These are phyloP conservation scores for Leishmania mexicana DNA, from an alignment of 208 protist species.

Conservation along the genomic window DNA sequence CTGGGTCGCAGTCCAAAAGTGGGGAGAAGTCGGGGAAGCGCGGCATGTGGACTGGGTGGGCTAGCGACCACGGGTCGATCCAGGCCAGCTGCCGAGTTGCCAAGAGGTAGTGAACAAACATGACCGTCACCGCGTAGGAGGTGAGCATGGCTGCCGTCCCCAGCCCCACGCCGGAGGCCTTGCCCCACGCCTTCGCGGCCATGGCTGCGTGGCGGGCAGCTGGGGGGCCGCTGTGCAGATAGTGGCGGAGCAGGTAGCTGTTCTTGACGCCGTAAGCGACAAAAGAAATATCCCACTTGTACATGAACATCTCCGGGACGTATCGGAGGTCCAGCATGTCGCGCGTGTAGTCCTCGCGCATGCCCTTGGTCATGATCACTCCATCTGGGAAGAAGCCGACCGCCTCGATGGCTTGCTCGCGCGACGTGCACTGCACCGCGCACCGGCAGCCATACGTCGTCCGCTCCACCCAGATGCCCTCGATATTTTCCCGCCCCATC, in stretches of 20 bases:
- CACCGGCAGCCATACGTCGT: conserved; percentile 86
- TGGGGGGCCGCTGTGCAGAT: conserved; percentile 67
- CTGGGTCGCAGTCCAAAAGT: conserved; percentile 70
- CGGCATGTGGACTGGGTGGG: conserved; percentile 85
- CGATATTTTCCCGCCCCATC: conserved; percentile 78
- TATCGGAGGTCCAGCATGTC: conserved; percentile 84
- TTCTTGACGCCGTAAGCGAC: conserved; percentile 92
- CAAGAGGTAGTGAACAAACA: conserved; percentile 89
- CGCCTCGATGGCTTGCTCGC: conserved; percentile 86
- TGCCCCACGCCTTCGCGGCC: conserved; percentile 91
- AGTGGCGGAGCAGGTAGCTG: conserved; percentile 87
- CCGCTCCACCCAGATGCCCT: conserved; percentile 87
- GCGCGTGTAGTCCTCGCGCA: conserved; percentile 88
- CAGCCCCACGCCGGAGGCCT: conserved; percentile 79
- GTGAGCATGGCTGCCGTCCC: conserved; percentile 88
- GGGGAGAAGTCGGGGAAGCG: conserved; percentile 87
- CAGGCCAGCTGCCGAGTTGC: conserved; percentile 77
- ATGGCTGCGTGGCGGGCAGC: conserved; percentile 80
- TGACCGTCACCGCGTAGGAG: conserved; percentile 87
- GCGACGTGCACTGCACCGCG: conserved; percentile 78
- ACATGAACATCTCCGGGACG: conserved; percentile 90
- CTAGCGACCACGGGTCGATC: conserved; percentile 88
- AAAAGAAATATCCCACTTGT: conserved; percentile 92
- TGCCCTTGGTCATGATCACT: conserved; percentile 83
- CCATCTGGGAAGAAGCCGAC: conserved; percentile 90